These are phyloP conservation scores for Aspergillus neotritici DNA, from an alignment of 2,329 filamentous ascomycete species.

Conservation along the genomic window DNA sequence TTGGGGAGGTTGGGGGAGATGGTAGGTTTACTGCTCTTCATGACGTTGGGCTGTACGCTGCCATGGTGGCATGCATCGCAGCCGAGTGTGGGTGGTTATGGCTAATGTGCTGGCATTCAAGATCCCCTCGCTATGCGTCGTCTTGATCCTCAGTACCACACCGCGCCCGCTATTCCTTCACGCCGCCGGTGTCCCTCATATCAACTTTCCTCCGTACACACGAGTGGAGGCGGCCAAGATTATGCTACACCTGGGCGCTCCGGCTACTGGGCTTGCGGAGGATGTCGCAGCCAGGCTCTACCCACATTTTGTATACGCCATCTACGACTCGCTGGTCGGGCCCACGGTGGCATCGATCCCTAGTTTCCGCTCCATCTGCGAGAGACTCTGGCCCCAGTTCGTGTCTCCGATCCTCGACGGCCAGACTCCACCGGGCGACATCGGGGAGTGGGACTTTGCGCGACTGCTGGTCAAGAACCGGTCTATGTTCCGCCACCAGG, in stretches of 20 bases:
- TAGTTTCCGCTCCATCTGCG: constrained; percentile 63
- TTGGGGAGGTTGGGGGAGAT: constrained; percentile 75
- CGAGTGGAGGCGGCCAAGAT: constrained; percentile 76
- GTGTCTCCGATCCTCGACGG: constrained; percentile 69
- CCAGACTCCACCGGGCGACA: constrained; percentile 42
- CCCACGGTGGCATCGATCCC: constrained; percentile 74
- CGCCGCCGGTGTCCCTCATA: constrained; percentile 63
- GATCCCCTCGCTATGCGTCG: constrained; percentile 70
- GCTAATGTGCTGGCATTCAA: constrained; percentile 33
- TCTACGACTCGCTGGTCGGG: constrained; percentile 81
- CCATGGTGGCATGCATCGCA: too few relatives aligned
- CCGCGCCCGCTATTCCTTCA: constrained; percentile 66
- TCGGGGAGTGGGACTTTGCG: constrained; percentile 70
- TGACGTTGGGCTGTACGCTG: too few relatives aligned
- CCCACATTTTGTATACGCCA: constrained; percentile 69
- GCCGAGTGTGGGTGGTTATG: background rate
- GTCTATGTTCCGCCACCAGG: constrained; percentile 41
- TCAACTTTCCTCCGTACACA: constrained; percentile 79
- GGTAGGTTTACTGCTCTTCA: constrained; percentile 45
- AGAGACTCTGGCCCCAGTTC: constrained; percentile 79
- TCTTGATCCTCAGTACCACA: constrained; percentile 67
- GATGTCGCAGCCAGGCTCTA: constrained; percentile 35
- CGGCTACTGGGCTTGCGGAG: constrained; percentile 26
- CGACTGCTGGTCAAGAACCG: constrained; percentile 62
- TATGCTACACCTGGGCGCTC: constrained; percentile 53